Evolutionary conservation across 345 rosid genomes (phyloP).

Genomic region (Corymbia maculata): DNA sequence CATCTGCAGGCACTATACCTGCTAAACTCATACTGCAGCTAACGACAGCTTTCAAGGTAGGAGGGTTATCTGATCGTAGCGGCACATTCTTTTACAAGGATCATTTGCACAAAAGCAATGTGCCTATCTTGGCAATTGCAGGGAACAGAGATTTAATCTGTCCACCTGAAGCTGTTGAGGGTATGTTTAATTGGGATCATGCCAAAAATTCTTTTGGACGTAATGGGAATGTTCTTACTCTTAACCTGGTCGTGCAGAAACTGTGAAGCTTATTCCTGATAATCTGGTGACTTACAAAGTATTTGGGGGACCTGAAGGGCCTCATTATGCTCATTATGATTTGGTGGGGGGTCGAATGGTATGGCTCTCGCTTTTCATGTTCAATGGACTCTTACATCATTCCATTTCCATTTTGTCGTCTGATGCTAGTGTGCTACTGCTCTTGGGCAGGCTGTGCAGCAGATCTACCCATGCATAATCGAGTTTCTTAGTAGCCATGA

Average conservation of each 20-base stretch:
- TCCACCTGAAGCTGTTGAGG: conserved; percentile 89
- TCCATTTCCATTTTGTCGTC: conserved; percentile 1
- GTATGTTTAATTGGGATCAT: conserved; percentile 18
- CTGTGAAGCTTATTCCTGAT: conserved; percentile 43
- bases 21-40: conserved; percentile 88
- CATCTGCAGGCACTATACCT: conserved; percentile 72
- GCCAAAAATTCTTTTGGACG: not conserved
- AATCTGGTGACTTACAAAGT: conserved; percentile 45
- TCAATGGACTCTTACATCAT: not conserved
- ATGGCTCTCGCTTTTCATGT: conserved; percentile 8
- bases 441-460: conserved; percentile 72
- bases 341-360: conserved; percentile 67
- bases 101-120: conserved; percentile 38
- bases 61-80: conserved; percentile 72
- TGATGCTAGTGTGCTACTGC: not conserved
- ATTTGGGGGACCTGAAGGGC: conserved; percentile 54
- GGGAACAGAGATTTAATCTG: conserved; percentile 92
- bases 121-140: conserved; percentile 85
- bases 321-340: conserved; percentile 77
- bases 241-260: conserved; percentile 23
- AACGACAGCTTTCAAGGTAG: conserved; percentile 76
- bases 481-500: conserved; percentile 60
- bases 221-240: not conserved
- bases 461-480: conserved; percentile 75
- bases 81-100: conserved; percentile 76